Conservation (phyloP, 305 asterid genomes). For the Solanum hybrid region DNA sequence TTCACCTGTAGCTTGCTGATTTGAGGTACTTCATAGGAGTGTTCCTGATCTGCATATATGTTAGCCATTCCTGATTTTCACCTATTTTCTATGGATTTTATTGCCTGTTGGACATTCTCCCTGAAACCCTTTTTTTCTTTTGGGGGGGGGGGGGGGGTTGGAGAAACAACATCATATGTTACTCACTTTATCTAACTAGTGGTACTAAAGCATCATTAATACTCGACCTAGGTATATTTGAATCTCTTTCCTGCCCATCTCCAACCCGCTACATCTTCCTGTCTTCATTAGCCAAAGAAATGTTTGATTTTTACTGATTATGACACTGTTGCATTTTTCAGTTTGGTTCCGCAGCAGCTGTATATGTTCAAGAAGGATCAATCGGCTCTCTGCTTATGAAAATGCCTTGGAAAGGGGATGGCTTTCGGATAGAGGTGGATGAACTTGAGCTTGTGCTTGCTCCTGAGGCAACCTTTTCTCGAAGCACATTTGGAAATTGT, state of each 20-base stretch:
- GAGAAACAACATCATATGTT: not conserved
- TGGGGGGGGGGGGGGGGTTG: not conserved
- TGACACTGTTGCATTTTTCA: slow-evolving; percentile 29
- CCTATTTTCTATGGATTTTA: not conserved
- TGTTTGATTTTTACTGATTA: slow-evolving; percentile 3
- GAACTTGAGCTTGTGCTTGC: slow-evolving; percentile 85
- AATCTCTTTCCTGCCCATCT: not conserved
- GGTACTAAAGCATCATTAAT: not conserved
- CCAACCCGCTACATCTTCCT: not conserved
- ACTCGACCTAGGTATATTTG: not conserved
- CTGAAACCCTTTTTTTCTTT: not conserved
- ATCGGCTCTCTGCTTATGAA: slow-evolving; percentile 70
- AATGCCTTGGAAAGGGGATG: slow-evolving; percentile 94
- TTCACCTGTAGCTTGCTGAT: not conserved
- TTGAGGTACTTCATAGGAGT: not conserved
- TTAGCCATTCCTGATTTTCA: not conserved
- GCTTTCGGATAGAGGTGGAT: slow-evolving; percentile 73
- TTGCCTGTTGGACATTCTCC: not conserved
- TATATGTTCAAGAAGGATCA: slow-evolving; percentile 83
- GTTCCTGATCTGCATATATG: not conserved
- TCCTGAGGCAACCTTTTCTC: slow-evolving; percentile 36
- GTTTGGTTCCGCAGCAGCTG: slow-evolving; percentile 51
- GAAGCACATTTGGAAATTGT: slow-evolving; percentile 31
- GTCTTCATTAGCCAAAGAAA: not conserved
- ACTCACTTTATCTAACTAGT: not conserved